Evolutionary conservation across 2,329 filamentous ascomycete species (phyloP), one percentile per base, ranked within the genome.

Genomic region (Pseudocercospora fuligena): DNA sequence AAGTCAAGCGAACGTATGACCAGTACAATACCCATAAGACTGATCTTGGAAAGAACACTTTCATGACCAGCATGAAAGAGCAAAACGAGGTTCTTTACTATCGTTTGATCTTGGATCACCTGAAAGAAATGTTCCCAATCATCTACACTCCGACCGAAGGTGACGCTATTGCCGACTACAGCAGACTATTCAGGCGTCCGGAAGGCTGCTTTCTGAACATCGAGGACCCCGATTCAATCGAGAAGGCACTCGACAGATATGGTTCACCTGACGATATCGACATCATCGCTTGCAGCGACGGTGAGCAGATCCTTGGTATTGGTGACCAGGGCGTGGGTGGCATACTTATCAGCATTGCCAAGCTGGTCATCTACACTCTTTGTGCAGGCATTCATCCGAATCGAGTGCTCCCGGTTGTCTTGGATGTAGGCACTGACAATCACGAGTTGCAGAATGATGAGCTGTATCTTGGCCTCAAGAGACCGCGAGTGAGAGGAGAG

Each of bases 111-210:
- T 86, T 92, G 76, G 88, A 91, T 4, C 90, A 97, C 73, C 80
- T 97, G 21, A 89, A 91, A 69, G 92, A 97, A 75, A 95, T 97
- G 91, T 94, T 96, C 75, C 88, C 90, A 47, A 83, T 97, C n/a
- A 92, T 97, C 29, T 97, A 97, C 75, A 97, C 93, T 0, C 93
- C 93, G 0, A 97, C 93, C 0, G 93, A 97, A 79, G 92, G 92
- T 8, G 92, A 96, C 47, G 93, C 93, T 0, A 97, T 97, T 60
- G 88, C 92, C 71, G 91, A 94, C 69, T 97, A 92, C 75, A 95
- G 92, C 0, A 82, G 89, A 0, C 78, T 95, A 0, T 97, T 97
- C 74, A 83, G 93, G 11, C 84, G 87, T 19, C 92, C 93, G 0
- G 90, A 94, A 71, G 93, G 93, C 0, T 93, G 92, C 72, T 96